Base-by-base conservation (phyloP, 257 asterid species). In the Solanum etuberosum region DNA sequence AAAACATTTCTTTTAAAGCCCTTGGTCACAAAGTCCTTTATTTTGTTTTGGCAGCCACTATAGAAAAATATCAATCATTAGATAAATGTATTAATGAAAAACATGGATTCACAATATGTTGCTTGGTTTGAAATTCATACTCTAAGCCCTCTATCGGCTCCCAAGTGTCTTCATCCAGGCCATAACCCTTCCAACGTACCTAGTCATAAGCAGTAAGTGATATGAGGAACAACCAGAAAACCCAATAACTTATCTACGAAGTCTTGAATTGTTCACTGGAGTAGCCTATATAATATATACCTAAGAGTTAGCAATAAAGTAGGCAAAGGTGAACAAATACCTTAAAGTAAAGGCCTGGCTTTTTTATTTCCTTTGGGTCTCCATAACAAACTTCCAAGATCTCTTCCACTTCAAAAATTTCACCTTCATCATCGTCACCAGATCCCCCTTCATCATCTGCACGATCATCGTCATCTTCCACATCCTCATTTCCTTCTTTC, bases 111-210 rank as follows among this genome's bases (percentile, higher is more conserved):
- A 86, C 38, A 51, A 48, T 51, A 21, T 32, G 38, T 46, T 48
- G 32, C 67, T 68, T 40, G 10, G 70, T 48, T 46, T 48, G 15
- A 34, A 72, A 48, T 77, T 5, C 77, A 11, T 90, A 96, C 98
- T 94, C 93, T 86, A 97, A 83, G 27, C 98, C 91, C 13, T 92
- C 96, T 73, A 76, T 61, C 0, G 99, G 99, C 89, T 97, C 99
- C 99, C 99, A 97, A 0, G 98, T 93, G 86, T 97, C 99, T 9
- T 91, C 85, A 4, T 90, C 93, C 0, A 92, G 90, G 16, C 96
- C 96, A 91, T 97, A 95, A 72, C 97, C 96, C 87, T 93, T 94
- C 99, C 99, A 97, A 5, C 90, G 90, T 40, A 97, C 88, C 98
- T 96, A 65, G 77, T 78, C n/a, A 76, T 20, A 76, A 83, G 20